Evolutionary conservation across 345 rosid genomes (phyloP), one percentile per base, ranked within the genome.

Genomic region (Eucalyptus fibrosa): DNA sequence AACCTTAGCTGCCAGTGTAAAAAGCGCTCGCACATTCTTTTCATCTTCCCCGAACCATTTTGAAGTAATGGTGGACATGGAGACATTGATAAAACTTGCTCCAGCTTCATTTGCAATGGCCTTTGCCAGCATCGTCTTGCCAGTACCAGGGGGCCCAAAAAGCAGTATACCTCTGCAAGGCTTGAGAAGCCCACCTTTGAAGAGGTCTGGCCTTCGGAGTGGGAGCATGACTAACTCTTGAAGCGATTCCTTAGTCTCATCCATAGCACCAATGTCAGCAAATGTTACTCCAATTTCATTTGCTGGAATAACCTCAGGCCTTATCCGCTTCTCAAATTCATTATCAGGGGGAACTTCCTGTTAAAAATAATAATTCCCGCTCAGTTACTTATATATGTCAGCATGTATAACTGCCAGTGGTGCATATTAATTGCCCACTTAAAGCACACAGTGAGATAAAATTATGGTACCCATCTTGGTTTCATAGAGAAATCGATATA

Each of bases 11-110:
- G 99, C 99, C 55, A 98, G 96, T 9, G 97, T 93, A 90, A 98
- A 98, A 72, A 97, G 88, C 34, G 99, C 99, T 87, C 98, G 94
- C 28, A 98, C 99, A 69, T 96, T 98, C 94, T 98, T 98, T 88
- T 98, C 99, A 88, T 98, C 99, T 93, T 98, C 99, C 55, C 99
- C 99, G 86, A 97, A 98, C 99, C 99, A 98, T 94, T 98, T 98
- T 1, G 99, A 97, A 44, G 99, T 98, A 89, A 98, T 96, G 92
- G 99, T 98, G 90, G 99, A 98, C 99, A 98, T 96, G 30, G 99
- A 98, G 26, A 98, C 99, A 88, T 98, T 98, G 91, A 98, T 98
- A 95, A 98, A 98, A 92, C 99, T 98, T 86, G 99, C 99, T 90
- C 99, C 99, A 30, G 99, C 99, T 95, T 98, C 99, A 89, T 97